Percentiles rank a stretch among this genome's conserved stretches.
Conservation (phyloP, 306 rosid species). For the Medicago truncatula region DNA sequence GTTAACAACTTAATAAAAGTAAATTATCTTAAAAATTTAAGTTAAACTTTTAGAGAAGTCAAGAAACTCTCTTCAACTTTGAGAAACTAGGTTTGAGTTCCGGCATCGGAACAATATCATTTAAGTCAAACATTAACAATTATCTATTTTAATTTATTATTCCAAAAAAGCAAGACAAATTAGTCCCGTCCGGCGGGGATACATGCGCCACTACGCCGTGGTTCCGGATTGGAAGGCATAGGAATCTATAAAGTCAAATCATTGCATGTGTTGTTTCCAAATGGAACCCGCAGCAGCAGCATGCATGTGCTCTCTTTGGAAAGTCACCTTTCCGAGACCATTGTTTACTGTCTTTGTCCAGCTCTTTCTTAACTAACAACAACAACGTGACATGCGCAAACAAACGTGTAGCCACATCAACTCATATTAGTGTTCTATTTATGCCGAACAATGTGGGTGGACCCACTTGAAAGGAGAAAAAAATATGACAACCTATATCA, state of each 20-base stretch:
- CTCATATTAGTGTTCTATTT: conserved; percentile 27
- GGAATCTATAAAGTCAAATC: conserved; percentile 32
- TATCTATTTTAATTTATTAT: no score
- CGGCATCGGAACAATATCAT: no score
- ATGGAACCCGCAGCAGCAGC: conserved; percentile 27
- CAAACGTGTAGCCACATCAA: conserved; percentile 38
- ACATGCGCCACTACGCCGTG: background rate
- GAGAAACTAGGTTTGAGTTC: no score
- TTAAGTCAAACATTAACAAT: no score
- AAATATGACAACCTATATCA: background rate
- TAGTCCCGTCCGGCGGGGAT: no score
- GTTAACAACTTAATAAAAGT: no score
- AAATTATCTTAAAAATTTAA: no score
- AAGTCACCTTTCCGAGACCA: conserved; percentile 33
- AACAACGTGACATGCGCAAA: conserved; percentile 48
- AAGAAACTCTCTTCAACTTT: no score
- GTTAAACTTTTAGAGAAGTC: no score
- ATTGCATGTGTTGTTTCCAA: conserved; percentile 31
- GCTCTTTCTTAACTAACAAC: conserved; percentile 12
- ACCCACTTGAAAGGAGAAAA: background rate
- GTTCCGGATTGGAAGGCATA: background rate
- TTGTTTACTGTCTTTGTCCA: conserved; percentile 6
- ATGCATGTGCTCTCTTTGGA: conserved; percentile 50
- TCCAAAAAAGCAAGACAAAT: no score
- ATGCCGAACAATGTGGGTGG: conserved; percentile 2